Evolutionary conservation across 1,284 basidiomycete genomes (phyloP).

Genomic region (Trametes versicolor): DNA sequence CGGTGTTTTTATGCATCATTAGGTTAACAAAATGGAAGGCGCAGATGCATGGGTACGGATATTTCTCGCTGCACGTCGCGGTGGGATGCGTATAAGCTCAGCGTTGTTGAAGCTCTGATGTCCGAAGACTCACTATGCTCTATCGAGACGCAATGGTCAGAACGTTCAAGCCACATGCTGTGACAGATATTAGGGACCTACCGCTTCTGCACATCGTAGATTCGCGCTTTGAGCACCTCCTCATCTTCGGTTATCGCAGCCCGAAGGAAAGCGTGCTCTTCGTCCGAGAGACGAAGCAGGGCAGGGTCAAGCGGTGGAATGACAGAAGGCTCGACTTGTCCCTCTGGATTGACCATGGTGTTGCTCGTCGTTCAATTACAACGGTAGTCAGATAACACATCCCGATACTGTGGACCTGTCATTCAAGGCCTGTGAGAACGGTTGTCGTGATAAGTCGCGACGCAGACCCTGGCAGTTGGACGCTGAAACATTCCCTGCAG

Average conservation of each 20-base stretch:
- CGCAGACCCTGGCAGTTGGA: no score
- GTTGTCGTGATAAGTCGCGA: no score
- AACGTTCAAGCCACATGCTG: not conserved
- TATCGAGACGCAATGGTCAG: constrained; percentile 5
- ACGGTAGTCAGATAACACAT: no score
- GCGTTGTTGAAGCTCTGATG: no score
- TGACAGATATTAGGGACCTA: constrained; percentile 23
- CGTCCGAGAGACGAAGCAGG: constrained; percentile 35
- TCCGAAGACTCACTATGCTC: constrained; percentile 34
- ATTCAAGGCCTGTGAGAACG: not conserved
- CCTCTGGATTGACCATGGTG: constrained; percentile 26
- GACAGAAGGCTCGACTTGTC: constrained; percentile 30
- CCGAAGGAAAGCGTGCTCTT: constrained; percentile 41
- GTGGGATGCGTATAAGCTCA: not conserved
- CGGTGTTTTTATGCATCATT: constrained; percentile 42
- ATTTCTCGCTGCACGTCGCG: constrained; percentile 42
- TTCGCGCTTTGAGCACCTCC: constrained; percentile 32
- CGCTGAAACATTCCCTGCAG: no score
- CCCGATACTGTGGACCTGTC: no score
- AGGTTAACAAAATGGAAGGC: constrained; percentile 46
- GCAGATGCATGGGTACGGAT: constrained; percentile 50
- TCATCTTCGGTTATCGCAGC: constrained; percentile 39
- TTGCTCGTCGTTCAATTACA: not conserved
- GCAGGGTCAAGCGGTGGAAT: constrained; percentile 41
- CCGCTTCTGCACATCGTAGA: constrained; percentile 44